Conservation (phyloP, 805 yeast genomes). For the Yarrowia sp. region DNA sequence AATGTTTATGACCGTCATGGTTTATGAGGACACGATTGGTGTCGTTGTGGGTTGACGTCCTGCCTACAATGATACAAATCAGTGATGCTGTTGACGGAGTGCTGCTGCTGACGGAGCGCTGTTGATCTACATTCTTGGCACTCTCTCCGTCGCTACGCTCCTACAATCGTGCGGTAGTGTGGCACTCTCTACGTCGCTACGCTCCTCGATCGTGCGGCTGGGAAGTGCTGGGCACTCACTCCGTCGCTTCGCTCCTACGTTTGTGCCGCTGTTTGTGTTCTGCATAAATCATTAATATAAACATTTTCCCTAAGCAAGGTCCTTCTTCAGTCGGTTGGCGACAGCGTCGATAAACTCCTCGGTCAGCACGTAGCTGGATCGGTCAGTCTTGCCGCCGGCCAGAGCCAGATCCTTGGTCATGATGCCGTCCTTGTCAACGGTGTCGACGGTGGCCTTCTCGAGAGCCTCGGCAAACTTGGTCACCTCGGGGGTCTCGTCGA, state of each 20-base stretch:
- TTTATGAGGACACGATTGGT: too few relatives aligned
- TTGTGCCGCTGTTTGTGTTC: too few relatives aligned
- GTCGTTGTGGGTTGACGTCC: too few relatives aligned
- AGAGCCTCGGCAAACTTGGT: conserved; percentile 76
- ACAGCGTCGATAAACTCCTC: conserved; percentile 90
- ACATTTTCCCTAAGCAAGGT: conserved; percentile 38
- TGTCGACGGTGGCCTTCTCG: conserved; percentile 84
- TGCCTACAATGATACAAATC: too few relatives aligned
- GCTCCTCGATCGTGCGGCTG: neutral
- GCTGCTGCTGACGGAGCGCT: too few relatives aligned
- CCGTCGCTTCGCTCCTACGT: conserved; percentile 8
- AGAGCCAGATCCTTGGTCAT: conserved; percentile 98
- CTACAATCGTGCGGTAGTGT: too few relatives aligned
- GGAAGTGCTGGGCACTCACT: neutral
- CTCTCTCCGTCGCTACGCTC: too few relatives aligned
- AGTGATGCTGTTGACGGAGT: too few relatives aligned
- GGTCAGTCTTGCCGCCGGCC: conserved; percentile 84
- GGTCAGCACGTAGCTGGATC: conserved; percentile 84
- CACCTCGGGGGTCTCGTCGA: conserved; percentile 87
- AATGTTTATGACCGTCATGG: too few relatives aligned
- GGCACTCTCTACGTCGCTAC: neutral
- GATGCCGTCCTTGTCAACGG: conserved; percentile 80
- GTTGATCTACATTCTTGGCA: too few relatives aligned
- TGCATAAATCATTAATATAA: conserved; percentile 30
- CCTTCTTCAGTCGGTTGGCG: conserved; percentile 62